Evolutionary conservation across 768 basidiomycete genomes (phyloP), one percentile per base, ranked within the genome.

Genomic region (Agaricus subrufescens): DNA sequence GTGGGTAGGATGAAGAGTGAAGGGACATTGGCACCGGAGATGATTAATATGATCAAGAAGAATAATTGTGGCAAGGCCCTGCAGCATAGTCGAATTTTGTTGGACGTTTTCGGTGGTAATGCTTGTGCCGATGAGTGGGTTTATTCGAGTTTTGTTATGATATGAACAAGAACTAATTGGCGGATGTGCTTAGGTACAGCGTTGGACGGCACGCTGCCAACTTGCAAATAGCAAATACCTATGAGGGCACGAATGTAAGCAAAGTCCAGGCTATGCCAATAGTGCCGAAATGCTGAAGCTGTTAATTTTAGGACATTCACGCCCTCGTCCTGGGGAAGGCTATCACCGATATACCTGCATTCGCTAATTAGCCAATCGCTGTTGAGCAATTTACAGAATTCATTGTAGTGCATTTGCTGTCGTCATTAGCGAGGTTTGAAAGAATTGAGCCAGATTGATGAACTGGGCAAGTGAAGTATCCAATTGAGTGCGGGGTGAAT

Each of bases 21-120:
- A 58, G 82, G 87, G 54, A 78, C 73, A 62, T 62, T 82, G 23
- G 83, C 89, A 2, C 87, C 96, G 2, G 94, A 98, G 69, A 98
- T 98, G 94, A 79, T 98, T 60, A 94, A 91, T 63, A 77, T 98
- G 65, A 79, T 98, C 58, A 98, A 98, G 78, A 81, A 91, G 61
- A 98, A 98, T 66, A 98, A 98, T 63, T 94, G 93, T 63, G 92
- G 92, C 12, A 95, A 95, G 73, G 94, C 96, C 1, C 74, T 98
- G 50, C 76, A 88, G 61, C 91, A 97, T 59, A 74, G 91, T 3
- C 78, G 96, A 31, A 73, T 82, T 55, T 75, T 98, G 44, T 70
- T 98, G 64, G 96, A 98, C 65, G 88, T 97, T 38, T 75, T 98
- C 45, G 96, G 96, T 27, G 96, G 96, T 2, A 98, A 98, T 70